These are phyloP conservation scores for Solanum commersonii DNA, from an alignment of 257 asterid species.

Conservation along the genomic window DNA sequence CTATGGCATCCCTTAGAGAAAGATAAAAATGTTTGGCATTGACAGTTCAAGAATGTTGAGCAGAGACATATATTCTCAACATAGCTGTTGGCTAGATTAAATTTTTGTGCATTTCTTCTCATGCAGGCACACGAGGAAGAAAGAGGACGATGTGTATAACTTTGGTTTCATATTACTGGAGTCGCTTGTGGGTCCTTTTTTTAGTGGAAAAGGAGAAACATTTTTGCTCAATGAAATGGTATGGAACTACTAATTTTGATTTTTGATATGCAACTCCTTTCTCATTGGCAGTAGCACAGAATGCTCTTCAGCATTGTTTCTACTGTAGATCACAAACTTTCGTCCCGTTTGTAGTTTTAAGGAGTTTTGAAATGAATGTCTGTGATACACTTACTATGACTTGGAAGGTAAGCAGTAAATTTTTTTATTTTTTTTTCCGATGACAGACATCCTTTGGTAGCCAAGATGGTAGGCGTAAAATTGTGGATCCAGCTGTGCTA, in stretches of 20 bases:
- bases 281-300: background rate
- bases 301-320: background rate
- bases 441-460: slow-evolving; percentile 41
- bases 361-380: background rate
- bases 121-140: slow-evolving; percentile 47
- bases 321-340: background rate
- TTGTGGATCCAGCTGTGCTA: slow-evolving; percentile 43
- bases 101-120: background rate
- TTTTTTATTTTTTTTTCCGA: background rate
- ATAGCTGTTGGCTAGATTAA: background rate
- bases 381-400: background rate
- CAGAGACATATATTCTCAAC: background rate
- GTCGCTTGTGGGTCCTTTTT: slow-evolving; percentile 42
- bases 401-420: background rate
- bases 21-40: background rate
- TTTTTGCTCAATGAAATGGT: slow-evolving; percentile 62
- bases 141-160: slow-evolving; percentile 61
- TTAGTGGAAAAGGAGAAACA: slow-evolving; percentile 36
- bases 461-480: slow-evolving; percentile 30
- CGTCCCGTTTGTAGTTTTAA: background rate
- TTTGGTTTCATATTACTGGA: slow-evolving; percentile 53
- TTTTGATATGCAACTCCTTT: background rate
- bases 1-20: background rate
- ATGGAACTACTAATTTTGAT: background rate
- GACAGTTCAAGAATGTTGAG: background rate